A percentile compares a stretch with the other conserved stretches of the same genome.
Evolutionary conservation across 768 basidiomycete genomes (phyloP).

Genomic region (Plicaturopsis crispa): DNA sequence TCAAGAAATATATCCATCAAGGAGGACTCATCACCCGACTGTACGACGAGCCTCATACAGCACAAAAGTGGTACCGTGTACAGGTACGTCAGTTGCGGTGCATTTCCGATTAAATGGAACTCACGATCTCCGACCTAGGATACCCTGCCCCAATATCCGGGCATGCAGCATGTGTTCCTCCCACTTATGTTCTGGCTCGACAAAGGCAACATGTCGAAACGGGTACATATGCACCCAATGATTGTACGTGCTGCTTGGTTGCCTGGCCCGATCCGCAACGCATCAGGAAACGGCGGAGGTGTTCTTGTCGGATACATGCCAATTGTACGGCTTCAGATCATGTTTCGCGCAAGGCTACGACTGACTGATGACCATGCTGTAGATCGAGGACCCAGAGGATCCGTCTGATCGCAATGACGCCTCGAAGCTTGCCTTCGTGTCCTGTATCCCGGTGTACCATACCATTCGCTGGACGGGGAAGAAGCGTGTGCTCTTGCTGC

Average conservation of each 20-base stretch:
- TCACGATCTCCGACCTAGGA: not conserved
- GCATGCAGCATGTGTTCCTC: slow-evolving; percentile 17
- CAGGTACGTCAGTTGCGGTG: not conserved
- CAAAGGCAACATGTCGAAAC: slow-evolving; percentile 19
- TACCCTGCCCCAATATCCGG: not conserved
- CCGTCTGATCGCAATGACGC: slow-evolving; percentile 12
- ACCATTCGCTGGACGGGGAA: slow-evolving; percentile 21
- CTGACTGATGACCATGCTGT: no score
- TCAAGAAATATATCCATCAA: not conserved
- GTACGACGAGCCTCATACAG: not conserved
- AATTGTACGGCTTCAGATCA: slow-evolving; percentile 12
- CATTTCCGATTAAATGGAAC: not conserved
- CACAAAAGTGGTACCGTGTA: not conserved
- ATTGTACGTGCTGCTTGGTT: slow-evolving; percentile 17
- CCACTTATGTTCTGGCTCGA: slow-evolving; percentile 24
- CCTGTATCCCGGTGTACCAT: slow-evolving; percentile 20
- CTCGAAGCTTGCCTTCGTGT: slow-evolving; percentile 11
- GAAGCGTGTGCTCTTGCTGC: slow-evolving; percentile 19
- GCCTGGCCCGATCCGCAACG: slow-evolving; percentile 20
- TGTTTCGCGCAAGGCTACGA: no score
- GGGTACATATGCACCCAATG: slow-evolving; percentile 20
- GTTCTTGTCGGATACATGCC: slow-evolving; percentile 21
- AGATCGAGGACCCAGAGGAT: slow-evolving; percentile 19
- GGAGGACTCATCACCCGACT: not conserved
- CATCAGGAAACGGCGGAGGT: slow-evolving; percentile 26